Base-by-base conservation (phyloP, 108 stramenopile genomes). In the Pseudonitzschia multiseries region DNA sequence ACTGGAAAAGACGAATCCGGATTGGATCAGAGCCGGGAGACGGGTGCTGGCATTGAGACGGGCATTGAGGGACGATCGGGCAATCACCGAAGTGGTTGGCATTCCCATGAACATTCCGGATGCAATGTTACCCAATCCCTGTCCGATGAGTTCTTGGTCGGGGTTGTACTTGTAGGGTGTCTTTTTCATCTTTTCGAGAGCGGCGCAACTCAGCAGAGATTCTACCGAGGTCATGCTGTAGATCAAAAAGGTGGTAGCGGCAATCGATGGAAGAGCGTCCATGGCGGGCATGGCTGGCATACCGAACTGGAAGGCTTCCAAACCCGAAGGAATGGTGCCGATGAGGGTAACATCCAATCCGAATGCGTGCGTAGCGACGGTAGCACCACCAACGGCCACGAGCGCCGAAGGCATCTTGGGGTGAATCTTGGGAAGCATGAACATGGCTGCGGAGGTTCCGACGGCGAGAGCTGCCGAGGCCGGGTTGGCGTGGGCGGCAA, bases 121-220 rank as follows among this genome's bases (percentile, higher is more conserved):
- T 56, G 73, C 79, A 0, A 79, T 70, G 62, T 79, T 79, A 36
- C 73, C 79, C 21, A 79, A 28, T 21, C 79, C 79, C 74, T 79
- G 79, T 74, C 79, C 79, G 0, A 79, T 61, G 8, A 79, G 46
- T 75, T 79, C 79, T 61, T 79, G 79, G 56, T 79, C 79, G 0
- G 79, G 69, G 43, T 70, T 75, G 69, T 79, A 60, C 46, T 75
- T 61, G 62, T 79, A 79, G 0, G 72, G 26, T 2, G 79, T 79
- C 69, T 79, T 79, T 46, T 75, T 79, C 79, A 79, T 79, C 52
- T 79, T 79, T 70, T 79, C 79, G 29, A 79, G 42, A 10, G 79
- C 79, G 8, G 79, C 74, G 57, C 79, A 79, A n/a, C 51, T 53
- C 1, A 79, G 53, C 4, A 79, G 50, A 6, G 73, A 75, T 61